Evolutionary conservation across 2,329 filamentous ascomycete species (phyloP).

Genomic region (Fusarium sp.): DNA sequence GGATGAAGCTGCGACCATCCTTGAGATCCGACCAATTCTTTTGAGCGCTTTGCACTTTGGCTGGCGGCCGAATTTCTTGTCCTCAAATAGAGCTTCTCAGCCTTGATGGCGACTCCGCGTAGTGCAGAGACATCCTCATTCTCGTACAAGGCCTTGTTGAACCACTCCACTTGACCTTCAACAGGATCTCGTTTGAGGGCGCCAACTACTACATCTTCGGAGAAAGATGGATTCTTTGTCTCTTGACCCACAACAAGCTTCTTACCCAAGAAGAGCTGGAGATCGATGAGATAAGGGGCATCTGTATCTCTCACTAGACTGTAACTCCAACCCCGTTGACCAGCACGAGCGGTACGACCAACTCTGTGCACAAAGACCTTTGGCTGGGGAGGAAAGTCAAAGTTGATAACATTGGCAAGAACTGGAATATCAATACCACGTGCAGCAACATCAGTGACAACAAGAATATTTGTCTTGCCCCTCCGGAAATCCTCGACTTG

Average conservation of each 20-base stretch:
- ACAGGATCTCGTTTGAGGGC: slow-evolving; percentile 77
- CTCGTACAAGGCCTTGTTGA: slow-evolving; percentile 80
- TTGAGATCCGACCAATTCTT: slow-evolving; percentile 76
- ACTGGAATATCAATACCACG: slow-evolving; percentile 98
- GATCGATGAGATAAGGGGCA: slow-evolving; percentile 89
- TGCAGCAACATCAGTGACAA: slow-evolving; percentile 96
- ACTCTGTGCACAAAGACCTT: slow-evolving; percentile 98
- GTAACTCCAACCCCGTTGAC: slow-evolving; percentile 93
- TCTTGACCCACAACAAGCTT: slow-evolving; percentile 81
- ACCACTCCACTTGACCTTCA: slow-evolving; percentile 82
- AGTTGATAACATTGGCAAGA: slow-evolving; percentile 97
- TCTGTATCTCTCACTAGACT: slow-evolving; percentile 90
- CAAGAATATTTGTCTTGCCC: slow-evolving; percentile 87
- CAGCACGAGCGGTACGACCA: slow-evolving; percentile 93
- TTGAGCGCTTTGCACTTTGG: slow-evolving; percentile 89
- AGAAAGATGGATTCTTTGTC: slow-evolving; percentile 72
- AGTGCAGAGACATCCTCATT: slow-evolving; percentile 78
- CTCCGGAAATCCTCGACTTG: slow-evolving; percentile 91
- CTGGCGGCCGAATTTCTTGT: slow-evolving; percentile 90
- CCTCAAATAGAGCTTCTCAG: slow-evolving; percentile 90
- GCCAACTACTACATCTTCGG: slow-evolving; percentile 86
- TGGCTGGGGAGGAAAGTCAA: slow-evolving; percentile 95
- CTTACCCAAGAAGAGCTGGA: slow-evolving; percentile 94
- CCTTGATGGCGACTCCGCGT: slow-evolving; percentile 81
- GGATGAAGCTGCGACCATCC: slow-evolving; percentile 81